phyloP scores from a whole-genome alignment of 225 moss, liverwort and hornwort species.

The Rhytidiadelphus loreus region DNA sequence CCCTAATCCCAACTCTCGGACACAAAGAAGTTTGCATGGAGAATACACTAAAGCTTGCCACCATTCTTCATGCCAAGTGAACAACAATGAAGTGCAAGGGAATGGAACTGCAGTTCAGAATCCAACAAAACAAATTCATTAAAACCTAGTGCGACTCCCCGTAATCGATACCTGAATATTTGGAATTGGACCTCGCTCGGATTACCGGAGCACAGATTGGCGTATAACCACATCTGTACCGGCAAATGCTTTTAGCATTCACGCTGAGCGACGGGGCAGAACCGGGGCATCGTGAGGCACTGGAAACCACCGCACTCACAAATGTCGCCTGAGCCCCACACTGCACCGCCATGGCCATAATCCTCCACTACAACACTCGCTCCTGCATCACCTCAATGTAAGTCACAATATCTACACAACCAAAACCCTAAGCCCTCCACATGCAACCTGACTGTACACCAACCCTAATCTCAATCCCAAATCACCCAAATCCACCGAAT shows the following conservation, averaged over 20 bases:
- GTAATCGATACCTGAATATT: neutral
- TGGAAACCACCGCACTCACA: slow-evolving; percentile 3
- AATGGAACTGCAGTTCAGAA: neutral
- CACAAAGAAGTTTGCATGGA: neutral
- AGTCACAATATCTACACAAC: neutral
- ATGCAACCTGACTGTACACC: neutral
- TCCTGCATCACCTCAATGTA: slow-evolving; percentile 6
- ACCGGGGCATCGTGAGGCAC: neutral
- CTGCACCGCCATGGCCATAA: slow-evolving; percentile 20
- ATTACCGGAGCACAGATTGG: neutral
- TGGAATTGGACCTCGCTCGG: neutral
- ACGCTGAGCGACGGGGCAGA: neutral
- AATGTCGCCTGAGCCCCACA: slow-evolving; percentile 14
- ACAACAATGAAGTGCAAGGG: neutral
- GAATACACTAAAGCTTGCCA: neutral
- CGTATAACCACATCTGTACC: neutral
- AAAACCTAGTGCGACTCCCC: neutral
- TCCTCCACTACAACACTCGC: neutral
- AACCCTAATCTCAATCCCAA: neutral
- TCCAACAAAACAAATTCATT: neutral
- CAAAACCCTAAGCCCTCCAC: neutral
- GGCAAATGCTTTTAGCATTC: neutral
- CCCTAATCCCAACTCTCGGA: no score
- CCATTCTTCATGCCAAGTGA: neutral
- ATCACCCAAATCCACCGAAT: neutral